Base-by-base conservation (phyloP, 1,284 basidiomycete genomes). In the Mycosarcoma mackinlayi region DNA sequence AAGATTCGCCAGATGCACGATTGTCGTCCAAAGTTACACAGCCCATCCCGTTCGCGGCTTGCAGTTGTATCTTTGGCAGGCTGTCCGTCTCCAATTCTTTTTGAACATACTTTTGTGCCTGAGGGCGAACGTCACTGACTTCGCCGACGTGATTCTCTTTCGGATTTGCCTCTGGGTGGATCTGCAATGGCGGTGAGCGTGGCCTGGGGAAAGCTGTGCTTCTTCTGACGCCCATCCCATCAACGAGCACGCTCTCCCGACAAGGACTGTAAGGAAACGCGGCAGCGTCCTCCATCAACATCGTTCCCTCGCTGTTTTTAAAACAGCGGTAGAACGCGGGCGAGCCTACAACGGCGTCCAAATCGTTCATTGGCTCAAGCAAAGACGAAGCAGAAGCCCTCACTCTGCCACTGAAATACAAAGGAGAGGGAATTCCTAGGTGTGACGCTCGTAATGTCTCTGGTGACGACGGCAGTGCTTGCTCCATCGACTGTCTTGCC, bases 191-290 rank as follows among this genome's bases (percentile, higher is more conserved):
- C n/a, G n/a, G n/a, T n/a, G n/a, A n/a, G 30, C 30, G 30, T 3
- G 30, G 30, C 30, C 37, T 3, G 7, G 6, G 1, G 19, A 38
- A 38, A 21, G 2, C 18, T 21, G 8, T 21, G 13, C 18, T 10
- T 3, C 25, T 13, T 13, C 37, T 21, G 18, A 21, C 46, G 7
- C 25, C 24, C 24, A 19, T 1, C 27, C 27, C 21, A n/a, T 42
- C 53, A 4, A 54, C 3, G 21, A 14, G 19, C 4, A 58, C 40
- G 16, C 50, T 41, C 21, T 62, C 65, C 23, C 45, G 9, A 8
- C 38, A 16, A 8, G 66, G 66, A 18, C 60, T 69, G 44, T 69
- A 69, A n/a, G 66, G 66, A 33, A 69, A 69, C 23, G 60, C 60
- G 3, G 60, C 60, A 3, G 64, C 57, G n/a, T 67, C 64, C 4